Base-by-base conservation (phyloP, 495 filamentous ascomycete species). In the Trichoderma asperelloides region DNA sequence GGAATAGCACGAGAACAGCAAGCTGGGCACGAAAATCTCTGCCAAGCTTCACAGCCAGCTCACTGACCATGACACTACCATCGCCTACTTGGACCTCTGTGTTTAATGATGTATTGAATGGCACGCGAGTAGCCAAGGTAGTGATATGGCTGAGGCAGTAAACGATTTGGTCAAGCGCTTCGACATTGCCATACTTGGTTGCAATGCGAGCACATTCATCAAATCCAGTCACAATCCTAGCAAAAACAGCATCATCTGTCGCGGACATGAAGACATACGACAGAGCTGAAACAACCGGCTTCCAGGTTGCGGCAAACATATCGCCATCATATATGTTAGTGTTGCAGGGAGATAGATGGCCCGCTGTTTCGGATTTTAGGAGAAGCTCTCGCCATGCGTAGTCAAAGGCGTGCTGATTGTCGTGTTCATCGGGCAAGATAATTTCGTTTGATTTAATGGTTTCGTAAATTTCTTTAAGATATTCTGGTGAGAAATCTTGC, bases 201-300 rank as follows among this genome's bases (percentile, higher is more conserved):
- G 95, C 92, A 70, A 99, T 96, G 68, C 91, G 88, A 33, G 95
- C 93, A 73, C 95, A 97, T 74, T 99, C 94, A 73, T 96, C 91
- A 74, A 98, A 98, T 2, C 96, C 95, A 60, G 91, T 89, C 60
- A 97, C 91, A 25, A 99, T 89, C 55, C 95, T 86, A 21, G 90
- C 91, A 73, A 96, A 99, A 15, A 99, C 95, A 13, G 94, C 92
- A 77, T 99, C 96, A 71, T 99, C 95, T 3, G 93, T 96, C 41
- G 95, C 95, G 62, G 95, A 98, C 89, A 98, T 93, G 78, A 99
- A 99, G 18, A 98, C 95, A 74, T 97, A 99, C 3, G 94, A 95
- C 49, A 99, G 81, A 1, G 96, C 97, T 18, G 96, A 92, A 15
- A 99, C 84, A 68, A 98, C 90, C 9, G 95, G 92, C 76, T 88